These are phyloP conservation scores for Neonectria magnoliae DNA, from an alignment of 2,329 filamentous ascomycete species.

Conservation along the genomic window DNA sequence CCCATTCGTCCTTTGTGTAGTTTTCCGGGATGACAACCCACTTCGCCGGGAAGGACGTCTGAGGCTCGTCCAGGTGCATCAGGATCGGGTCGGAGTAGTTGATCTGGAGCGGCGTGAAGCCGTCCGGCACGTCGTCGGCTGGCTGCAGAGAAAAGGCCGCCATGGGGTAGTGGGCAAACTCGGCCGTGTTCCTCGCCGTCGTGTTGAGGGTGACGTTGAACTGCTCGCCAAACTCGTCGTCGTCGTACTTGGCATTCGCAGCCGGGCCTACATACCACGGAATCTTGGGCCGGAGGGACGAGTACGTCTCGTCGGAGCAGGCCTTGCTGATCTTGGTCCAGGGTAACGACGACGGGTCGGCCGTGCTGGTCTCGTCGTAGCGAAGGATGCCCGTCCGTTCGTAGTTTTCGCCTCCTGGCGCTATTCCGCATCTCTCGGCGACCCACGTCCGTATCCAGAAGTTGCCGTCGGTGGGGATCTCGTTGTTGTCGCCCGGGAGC, in stretches of 20 bases:
- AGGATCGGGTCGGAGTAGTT: conserved; percentile 29
- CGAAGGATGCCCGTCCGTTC: conserved; percentile 32
- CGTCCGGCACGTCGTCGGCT: not conserved
- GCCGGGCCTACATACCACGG: conserved; percentile 35
- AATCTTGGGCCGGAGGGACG: conserved; percentile 27
- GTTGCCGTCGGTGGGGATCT: conserved; percentile 29
- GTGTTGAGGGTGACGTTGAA: conserved; percentile 31
- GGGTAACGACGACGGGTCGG: conserved; percentile 8
- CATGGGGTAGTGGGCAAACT: conserved; percentile 25
- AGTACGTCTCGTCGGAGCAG: conserved; percentile 34
- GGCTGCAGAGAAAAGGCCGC: conserved; percentile 27
- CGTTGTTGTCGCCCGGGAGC: conserved; percentile 18
- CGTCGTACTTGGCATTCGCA: conserved; percentile 21
- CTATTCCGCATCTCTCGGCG: conserved; percentile 3
- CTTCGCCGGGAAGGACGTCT: not conserved
- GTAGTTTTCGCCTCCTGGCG: conserved; percentile 19
- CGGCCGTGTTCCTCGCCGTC: not conserved
- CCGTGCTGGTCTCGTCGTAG: conserved; percentile 20
- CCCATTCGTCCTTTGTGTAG: conserved; percentile 33
- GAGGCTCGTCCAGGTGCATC: conserved; percentile 24
- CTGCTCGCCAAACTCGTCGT: conserved; percentile 15
- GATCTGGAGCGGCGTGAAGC: conserved; percentile 30
- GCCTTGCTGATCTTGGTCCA: conserved; percentile 22
- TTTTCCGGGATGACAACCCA: conserved; percentile 36
- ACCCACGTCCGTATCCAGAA: conserved; percentile 38